Evolutionary conservation across 2,329 filamentous ascomycete genomes (phyloP), one percentile per base, ranked within the genome.

Genomic region (Colletotrichum orchidophilum): DNA sequence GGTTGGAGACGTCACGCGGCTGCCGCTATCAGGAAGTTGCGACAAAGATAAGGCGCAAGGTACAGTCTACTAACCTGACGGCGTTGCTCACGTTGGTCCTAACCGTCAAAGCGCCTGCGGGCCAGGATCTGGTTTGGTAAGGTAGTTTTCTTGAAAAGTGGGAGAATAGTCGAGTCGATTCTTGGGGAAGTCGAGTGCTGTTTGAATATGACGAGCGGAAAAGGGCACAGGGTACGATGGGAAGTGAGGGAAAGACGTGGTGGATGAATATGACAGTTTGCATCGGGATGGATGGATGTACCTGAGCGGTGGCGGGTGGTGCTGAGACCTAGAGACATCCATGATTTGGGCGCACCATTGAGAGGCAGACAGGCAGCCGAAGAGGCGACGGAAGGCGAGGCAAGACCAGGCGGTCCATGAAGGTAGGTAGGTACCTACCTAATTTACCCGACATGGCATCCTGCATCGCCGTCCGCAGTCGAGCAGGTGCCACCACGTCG

Each of bases 31-130:
- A 50, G 66, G 60, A 58, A 29, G 54, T 55, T 8, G 70, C 49
- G 50, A 27, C 49, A 72, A 33, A 72, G 70, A 72, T 72, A 72
- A 66, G 70, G 39, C 7, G 49, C 55, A 52, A 55, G 55, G 66
- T 64, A 71, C 61, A 57, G 33, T 35, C 55, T 70, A 61, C 66
- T 72, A 71, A 70, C 64, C 52, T n/a, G 63, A 49, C 69, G 65
- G 69, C 69, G 66, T 50, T 31, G 39, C 27, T 62, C 63, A 62
- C 50, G 57, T 61, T 53, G 35, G 35, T 52, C 63, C 27, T 42
- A 57, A 35, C 24, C 42, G 61, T 65, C 70, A 49, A 67, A 70
- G 67, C 63, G 66, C 49, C 27, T 27, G 58, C 26, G n/a, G 12
- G 57, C 26, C 18, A 18, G 63, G 39, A 39, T 39, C 39, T 52